Evolutionary conservation across 2,329 filamentous ascomycete genomes (phyloP).

Genomic region (Epichloe glyceriae): DNA sequence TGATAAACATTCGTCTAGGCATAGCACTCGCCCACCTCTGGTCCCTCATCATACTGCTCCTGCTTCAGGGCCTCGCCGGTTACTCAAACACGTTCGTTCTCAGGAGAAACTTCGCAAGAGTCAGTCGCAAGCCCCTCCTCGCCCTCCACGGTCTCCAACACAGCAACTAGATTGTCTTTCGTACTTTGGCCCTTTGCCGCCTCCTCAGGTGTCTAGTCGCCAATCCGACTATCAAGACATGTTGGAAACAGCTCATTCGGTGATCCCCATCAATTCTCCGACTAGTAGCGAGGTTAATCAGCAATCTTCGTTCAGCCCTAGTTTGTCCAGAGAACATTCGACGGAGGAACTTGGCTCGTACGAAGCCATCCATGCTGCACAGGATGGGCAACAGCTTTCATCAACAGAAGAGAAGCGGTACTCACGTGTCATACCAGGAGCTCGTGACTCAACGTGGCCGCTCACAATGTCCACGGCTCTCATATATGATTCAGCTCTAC

Average conservation of each 20-base stretch:
- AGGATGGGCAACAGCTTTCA: neutral
- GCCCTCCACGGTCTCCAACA: constrained; percentile 30
- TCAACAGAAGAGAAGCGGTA: constrained; percentile 10
- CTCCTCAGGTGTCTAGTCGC: constrained; percentile 43
- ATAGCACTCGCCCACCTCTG: constrained; percentile 8
- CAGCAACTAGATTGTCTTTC: constrained; percentile 18
- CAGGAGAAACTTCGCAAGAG: constrained; percentile 35
- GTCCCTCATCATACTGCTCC: constrained; percentile 11
- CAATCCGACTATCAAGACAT: constrained; percentile 32
- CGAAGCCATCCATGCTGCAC: neutral
- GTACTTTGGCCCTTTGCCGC: constrained; percentile 30
- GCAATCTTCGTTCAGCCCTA: constrained; percentile 27
- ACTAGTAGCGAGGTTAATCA: constrained; percentile 33
- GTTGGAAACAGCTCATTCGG: constrained; percentile 21
- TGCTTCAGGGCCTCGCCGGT: constrained; percentile 18
- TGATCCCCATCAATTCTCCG: constrained; percentile 28
- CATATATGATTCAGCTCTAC: constrained; percentile 31
- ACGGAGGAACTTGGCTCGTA: neutral
- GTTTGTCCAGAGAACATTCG: constrained; percentile 10
- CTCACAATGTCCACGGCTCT: constrained; percentile 13
- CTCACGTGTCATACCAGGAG: constrained; percentile 29
- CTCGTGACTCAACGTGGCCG: constrained; percentile 31
- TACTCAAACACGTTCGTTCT: constrained; percentile 32
- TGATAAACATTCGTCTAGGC: neutral
- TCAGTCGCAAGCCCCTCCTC: constrained; percentile 34